These are phyloP conservation scores for Rhizopogon rudus DNA, from an alignment of 768 basidiomycete genomes.

Conservation along the genomic window DNA sequence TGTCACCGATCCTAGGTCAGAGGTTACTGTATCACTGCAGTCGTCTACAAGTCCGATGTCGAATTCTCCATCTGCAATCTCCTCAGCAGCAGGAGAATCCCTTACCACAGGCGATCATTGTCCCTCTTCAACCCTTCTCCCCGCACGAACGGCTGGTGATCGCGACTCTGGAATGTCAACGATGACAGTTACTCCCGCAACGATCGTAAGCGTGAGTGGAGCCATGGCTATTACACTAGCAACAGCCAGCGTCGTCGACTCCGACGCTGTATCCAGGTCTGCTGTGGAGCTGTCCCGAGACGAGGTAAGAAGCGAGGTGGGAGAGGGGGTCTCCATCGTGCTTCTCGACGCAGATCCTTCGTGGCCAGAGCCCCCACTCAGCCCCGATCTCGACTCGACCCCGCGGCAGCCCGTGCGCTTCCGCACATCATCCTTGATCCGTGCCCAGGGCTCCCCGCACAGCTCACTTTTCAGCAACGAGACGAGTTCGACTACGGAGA, in stretches of 20 bases:
- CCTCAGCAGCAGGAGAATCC: not conserved
- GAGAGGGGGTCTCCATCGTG: not conserved
- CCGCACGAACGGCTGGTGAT: slow-evolving; percentile 14
- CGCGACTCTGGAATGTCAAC: slow-evolving; percentile 32
- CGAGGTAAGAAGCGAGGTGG: not conserved
- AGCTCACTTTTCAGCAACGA: slow-evolving; percentile 42
- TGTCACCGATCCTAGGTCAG: too few species aligned
- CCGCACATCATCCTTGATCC: slow-evolving; percentile 24
- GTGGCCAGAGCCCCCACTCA: slow-evolving; percentile 22
- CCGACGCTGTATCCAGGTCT: slow-evolving; percentile 18
- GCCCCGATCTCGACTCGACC: slow-evolving; percentile 17
- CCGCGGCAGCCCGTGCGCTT: slow-evolving; percentile 24
- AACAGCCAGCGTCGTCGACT: slow-evolving; percentile 46
- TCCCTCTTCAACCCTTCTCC: slow-evolving; percentile 17
- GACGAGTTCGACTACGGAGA: slow-evolving; percentile 28
- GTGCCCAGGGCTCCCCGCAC: slow-evolving; percentile 38
- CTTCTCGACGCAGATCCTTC: not conserved
- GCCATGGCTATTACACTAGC: slow-evolving; percentile 43
- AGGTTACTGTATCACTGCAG: not conserved
- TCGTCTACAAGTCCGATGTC: not conserved
- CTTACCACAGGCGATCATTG: not conserved
- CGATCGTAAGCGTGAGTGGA: slow-evolving; percentile 41
- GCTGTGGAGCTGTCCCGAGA: not conserved
- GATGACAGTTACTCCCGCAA: slow-evolving; percentile 37
- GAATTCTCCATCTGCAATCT: not conserved